phyloP scores from a whole-genome alignment of 2,329 filamentous ascomycete genomes.

The Penicillium sp. region DNA sequence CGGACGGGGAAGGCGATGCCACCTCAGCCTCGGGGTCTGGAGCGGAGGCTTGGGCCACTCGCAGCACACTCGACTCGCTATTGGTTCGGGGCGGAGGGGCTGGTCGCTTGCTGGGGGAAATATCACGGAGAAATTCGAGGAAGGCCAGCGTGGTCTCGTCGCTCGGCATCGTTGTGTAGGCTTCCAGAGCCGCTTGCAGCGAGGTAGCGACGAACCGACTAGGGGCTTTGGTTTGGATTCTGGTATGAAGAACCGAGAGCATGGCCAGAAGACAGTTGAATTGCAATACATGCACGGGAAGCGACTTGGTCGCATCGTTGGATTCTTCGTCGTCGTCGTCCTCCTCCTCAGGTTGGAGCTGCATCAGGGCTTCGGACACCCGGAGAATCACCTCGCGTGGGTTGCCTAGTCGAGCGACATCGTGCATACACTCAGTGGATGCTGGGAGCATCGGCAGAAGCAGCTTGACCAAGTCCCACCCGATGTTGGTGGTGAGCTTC shows the following conservation, averaged over 20 bases:
- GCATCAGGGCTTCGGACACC: constrained; percentile 59
- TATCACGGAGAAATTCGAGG: constrained; percentile 56
- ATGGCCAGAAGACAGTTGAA: constrained; percentile 40
- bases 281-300: constrained; percentile 17
- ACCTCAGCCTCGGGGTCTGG: constrained; percentile 59
- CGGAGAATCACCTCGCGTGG: constrained; percentile 63
- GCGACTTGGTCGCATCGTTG: constrained; percentile 8
- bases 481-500: constrained; percentile 60
- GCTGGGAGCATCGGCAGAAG: constrained; percentile 59
- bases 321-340: constrained; percentile 34
- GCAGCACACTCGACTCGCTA: constrained; percentile 47
- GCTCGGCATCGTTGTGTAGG: constrained; percentile 56
- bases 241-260: constrained; percentile 57
- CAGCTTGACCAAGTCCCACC: constrained; percentile 64
- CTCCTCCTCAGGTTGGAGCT: constrained; percentile 50
- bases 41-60: constrained; percentile 38
- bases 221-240: constrained; percentile 63
- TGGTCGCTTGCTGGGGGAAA: constrained; percentile 58
- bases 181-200: constrained; percentile 59
- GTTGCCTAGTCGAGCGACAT: constrained; percentile 61
- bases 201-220: constrained; percentile 64
- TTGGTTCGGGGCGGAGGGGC: constrained; percentile 58
- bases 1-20: constrained; percentile 37
- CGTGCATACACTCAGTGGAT: constrained; percentile 58
- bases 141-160: constrained; percentile 58